Evolutionary conservation across 176 grass and related monocot species (phyloP).

Genomic region (Aegilops bicornis): DNA sequence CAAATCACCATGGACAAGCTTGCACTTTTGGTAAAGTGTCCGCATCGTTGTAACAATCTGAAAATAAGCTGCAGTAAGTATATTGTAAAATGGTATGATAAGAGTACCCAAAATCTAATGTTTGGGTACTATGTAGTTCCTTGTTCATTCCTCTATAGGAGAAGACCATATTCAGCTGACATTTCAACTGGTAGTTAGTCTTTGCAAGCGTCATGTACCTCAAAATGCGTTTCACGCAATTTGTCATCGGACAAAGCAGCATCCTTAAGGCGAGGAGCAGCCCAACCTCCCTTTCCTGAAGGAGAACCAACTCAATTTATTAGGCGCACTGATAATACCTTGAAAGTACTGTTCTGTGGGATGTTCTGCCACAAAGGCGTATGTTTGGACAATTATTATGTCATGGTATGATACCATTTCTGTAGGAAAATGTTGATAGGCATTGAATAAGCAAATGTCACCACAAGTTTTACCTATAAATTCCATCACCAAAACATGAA

Average conservation of each 20-base stretch:
- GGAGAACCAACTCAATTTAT: conserved; percentile 32
- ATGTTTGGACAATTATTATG: background rate
- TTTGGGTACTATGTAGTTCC: background rate
- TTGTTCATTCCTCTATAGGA: background rate
- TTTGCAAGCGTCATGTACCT: conserved; percentile 46
- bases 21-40: conserved; percentile 88
- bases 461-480: conserved; percentile 73
- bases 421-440: background rate
- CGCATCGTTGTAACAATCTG: conserved; percentile 94
- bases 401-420: background rate
- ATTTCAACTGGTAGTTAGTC: background rate
- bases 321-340: conserved; percentile 5
- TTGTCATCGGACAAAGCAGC: conserved; percentile 82
- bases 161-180: background rate
- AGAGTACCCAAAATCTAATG: background rate
- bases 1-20: conserved; percentile 96
- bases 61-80: conserved; percentile 41
- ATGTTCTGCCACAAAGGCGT: conserved; percentile 3
- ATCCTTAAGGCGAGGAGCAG: conserved; percentile 94
- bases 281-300: conserved; percentile 79
- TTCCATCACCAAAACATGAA: conserved; percentile 98
- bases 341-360: conserved; percentile 15
- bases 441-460: background rate
- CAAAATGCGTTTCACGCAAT: conserved; percentile 73
- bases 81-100: conserved; percentile 26